These are phyloP conservation scores for Sanguinoderma infundibulare DNA, from an alignment of 1,284 basidiomycete genomes.

Conservation along the genomic window DNA sequence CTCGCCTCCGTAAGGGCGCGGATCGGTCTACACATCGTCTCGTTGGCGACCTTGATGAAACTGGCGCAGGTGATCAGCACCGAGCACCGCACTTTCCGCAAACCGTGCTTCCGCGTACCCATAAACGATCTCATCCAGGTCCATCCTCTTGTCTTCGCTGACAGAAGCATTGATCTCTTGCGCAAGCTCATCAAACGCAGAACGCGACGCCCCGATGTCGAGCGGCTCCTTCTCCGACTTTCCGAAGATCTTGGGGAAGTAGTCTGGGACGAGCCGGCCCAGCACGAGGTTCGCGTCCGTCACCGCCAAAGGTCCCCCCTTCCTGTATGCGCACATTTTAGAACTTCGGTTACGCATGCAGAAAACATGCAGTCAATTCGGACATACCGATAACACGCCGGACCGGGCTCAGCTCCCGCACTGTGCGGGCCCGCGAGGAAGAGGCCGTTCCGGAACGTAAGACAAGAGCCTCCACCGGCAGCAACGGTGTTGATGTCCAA, in stretches of 20 bases:
- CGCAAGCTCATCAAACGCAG: constrained; percentile 69
- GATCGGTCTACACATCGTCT: constrained; percentile 94
- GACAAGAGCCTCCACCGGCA: constrained; percentile 85
- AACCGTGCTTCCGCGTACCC: constrained; percentile 57
- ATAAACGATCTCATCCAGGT: constrained; percentile 88
- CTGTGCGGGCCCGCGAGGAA: constrained; percentile 86
- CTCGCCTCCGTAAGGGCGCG: constrained; percentile 90
- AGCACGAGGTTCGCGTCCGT: constrained; percentile 89
- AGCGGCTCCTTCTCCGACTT: constrained; percentile 83
- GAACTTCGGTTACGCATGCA: neutral
- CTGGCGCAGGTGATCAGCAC: neutral
- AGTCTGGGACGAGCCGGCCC: constrained; percentile 81
- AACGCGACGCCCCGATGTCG: constrained; percentile 69
- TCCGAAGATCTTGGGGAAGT: constrained; percentile 90
- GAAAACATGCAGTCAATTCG: neutral
- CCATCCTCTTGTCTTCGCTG: constrained; percentile 58
- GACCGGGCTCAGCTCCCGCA: constrained; percentile 86
- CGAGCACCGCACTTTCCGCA: neutral
- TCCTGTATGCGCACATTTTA: constrained; percentile 47
- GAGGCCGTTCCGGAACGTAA: constrained; percentile 82
- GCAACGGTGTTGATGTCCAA: constrained; percentile 90
- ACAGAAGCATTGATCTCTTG: constrained; percentile 63
- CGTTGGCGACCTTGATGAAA: constrained; percentile 93
- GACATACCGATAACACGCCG: constrained; percentile 75
- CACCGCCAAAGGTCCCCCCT: constrained; percentile 84